Conservation (phyloP, 2,329 filamentous ascomycete genomes). For the Colletotrichum higginsianum region DNA sequence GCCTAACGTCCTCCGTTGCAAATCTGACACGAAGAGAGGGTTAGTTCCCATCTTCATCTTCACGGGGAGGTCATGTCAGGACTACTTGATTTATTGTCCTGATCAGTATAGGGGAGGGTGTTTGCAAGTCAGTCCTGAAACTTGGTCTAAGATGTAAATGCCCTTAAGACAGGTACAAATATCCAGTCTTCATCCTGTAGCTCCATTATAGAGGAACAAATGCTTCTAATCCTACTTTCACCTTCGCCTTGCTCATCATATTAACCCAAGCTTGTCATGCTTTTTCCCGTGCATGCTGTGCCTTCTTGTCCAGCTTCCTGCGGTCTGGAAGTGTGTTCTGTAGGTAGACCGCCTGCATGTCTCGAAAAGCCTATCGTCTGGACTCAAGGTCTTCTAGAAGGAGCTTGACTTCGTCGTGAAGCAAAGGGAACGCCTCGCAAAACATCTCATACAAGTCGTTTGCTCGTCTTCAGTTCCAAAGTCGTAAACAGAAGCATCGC, state of each 20-base stretch:
- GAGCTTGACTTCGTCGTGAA: neutral
- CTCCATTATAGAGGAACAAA: too few relatives aligned
- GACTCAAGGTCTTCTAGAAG: conserved; percentile 1
- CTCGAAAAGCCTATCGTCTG: conserved; percentile 2
- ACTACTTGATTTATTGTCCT: neutral
- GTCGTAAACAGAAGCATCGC: neutral
- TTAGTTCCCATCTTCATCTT: neutral
- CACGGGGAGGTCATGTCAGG: neutral
- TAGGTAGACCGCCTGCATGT: conserved; percentile 2
- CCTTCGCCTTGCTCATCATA: too few relatives aligned
- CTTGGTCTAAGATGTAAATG: too few relatives aligned
- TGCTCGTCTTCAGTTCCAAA: neutral
- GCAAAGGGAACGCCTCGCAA: conserved; percentile 6
- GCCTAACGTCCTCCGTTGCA: conserved; percentile 1
- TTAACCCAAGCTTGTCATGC: conserved; percentile 9
- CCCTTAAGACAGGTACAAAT: too few relatives aligned
- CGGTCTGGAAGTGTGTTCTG: neutral
- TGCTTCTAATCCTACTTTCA: too few relatives aligned
- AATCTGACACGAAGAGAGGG: neutral
- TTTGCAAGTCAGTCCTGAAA: too few relatives aligned
- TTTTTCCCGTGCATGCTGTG: neutral
- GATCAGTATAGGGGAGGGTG: too few relatives aligned
- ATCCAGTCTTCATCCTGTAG: too few relatives aligned
- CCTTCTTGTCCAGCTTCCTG: conserved; percentile 6
- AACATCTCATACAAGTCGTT: conserved; percentile 5